Evolutionary conservation across 2,329 filamentous ascomycete genomes (phyloP), one percentile per base, ranked within the genome.

Genomic region (Colletotrichum higginsianum): DNA sequence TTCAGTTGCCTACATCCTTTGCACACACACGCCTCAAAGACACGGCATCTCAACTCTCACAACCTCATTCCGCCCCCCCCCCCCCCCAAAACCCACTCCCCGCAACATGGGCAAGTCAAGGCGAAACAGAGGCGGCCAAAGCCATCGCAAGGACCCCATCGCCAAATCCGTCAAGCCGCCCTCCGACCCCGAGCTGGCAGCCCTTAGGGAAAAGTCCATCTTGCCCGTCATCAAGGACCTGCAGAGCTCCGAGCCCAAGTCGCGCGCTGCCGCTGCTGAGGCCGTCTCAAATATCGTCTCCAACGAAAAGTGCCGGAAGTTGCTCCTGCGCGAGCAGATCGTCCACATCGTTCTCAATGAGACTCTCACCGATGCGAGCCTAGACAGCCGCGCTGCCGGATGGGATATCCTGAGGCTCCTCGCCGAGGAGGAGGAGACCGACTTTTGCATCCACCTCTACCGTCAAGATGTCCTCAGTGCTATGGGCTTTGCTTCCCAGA

Each of bases 381-480:
- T 91, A 63, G 90, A 92, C 80, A 90, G 89, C 75, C 86, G 89
- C 58, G 88, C 90, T 53, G 89, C 90, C 23, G 91, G 90, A n/a
- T 93, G 91, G 91, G 87, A 88, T 15, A 91, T 92, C 74, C 82
- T 93, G 63, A 86, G 87, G 74, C 86, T 89, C 52, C 83, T 93
- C 64, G 88, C 87, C 2, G 83, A 88, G 73, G 88, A 91, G 76
- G 91, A 93, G 78, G 90, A 91, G 75, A 83, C 87, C 15, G 91
- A 92, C 76, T 92, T 93, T 71, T 91, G 89, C 73, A 82, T 93
- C 23, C 90, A 93, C 75, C 79, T 93, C 68, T 92, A 87, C 76
- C 84, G 91, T 53, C 82, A 88, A 38, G 90, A 92, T 78, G 80
- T 92, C 16, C 76, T 93, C 71, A 89, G 88, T 38, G 89, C 90